Evolutionary conservation across 2,329 filamentous ascomycete species (phyloP), one percentile per base, ranked within the genome.

Genomic region (Geosmithia morbida): DNA sequence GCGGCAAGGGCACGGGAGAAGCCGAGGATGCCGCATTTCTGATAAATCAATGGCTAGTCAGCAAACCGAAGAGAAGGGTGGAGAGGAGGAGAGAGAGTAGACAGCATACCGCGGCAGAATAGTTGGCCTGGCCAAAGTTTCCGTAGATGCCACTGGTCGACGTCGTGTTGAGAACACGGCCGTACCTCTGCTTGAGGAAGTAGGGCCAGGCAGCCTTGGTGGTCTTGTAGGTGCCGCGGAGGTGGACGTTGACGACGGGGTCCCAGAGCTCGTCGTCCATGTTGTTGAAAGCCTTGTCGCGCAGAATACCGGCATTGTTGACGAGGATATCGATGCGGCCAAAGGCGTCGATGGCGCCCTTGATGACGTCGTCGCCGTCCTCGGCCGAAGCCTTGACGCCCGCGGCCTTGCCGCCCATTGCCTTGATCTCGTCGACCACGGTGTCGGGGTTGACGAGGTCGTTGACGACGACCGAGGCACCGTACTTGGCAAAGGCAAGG

Each of bases 41-140:
- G 54, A 43, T 26, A 40, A 43, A 29, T 39, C 7, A 4, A n/a
- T 45, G 30, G 47, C 59, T 43, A 61, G 57, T 48, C n/a, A n/a
- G n/a, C n/a, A n/a, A 8, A 20, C 19, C 19, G 37, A 22, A 17
- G 11, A 37, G 3, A 11, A 37, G 3, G 13, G 11, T 17, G 14
- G 33, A 16, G 14, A 41, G 30, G 11, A n/a, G 22, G 42, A 11
- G 41, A 4, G 22, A 26, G 8, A 47, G 11, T 33, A n/a, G 2
- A 40, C 11, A 43, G 74, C 81, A 70, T 75, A 85, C 81, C 49
- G 86, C 86, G 50, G 90, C 87, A 52, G 92, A 78, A 66, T 98
- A 98, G 75, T 98, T 98, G 59, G 90, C 87, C 69, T 98, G 92
- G 52, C 92, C 92, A 63, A 98, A 98, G 77, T 96, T 98, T 57